Evolutionary conservation across 768 basidiomycete species (phyloP).

Genomic region (Leccinum boreale): DNA sequence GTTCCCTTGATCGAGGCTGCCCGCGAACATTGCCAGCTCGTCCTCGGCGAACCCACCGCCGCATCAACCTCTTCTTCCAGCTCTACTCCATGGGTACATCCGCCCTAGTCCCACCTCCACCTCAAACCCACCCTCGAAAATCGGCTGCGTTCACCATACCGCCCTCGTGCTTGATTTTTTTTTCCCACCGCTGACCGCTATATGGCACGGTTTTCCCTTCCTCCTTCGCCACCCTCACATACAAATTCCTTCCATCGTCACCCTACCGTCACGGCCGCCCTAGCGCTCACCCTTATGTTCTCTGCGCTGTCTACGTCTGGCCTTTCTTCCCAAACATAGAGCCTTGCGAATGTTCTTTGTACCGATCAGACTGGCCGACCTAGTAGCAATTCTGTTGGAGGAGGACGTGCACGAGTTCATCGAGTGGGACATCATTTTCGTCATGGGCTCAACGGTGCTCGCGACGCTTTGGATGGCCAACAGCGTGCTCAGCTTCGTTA

Average conservation of each 20-base stretch:
- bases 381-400: background rate
- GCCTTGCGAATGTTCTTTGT: slow-evolving; percentile 12
- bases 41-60: slow-evolving; percentile 42
- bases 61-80: slow-evolving; percentile 41
- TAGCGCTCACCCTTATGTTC: slow-evolving; percentile 16
- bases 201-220: slow-evolving; percentile 54
- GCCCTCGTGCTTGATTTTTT: slow-evolving; percentile 41
- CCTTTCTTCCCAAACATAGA: slow-evolving; percentile 7
- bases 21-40: slow-evolving; percentile 32
- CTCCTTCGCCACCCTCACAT: slow-evolving; percentile 37
- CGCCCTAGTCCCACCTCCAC: background rate
- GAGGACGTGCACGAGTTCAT: slow-evolving; percentile 36
- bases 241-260: slow-evolving; percentile 37
- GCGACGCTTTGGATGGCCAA: slow-evolving; percentile 50
- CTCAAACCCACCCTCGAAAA: slow-evolving; percentile 8
- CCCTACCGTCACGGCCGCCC: slow-evolving; percentile 16
- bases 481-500: slow-evolving; percentile 28
- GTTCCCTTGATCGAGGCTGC: slow-evolving; percentile 44
- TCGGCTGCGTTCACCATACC: slow-evolving; percentile 46
- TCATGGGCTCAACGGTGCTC: slow-evolving; percentile 37
- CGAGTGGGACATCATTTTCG: slow-evolving; percentile 49
- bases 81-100: slow-evolving; percentile 36
- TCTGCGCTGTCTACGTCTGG: slow-evolving; percentile 23
- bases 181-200: slow-evolving; percentile 41
- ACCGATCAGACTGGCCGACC: slow-evolving; percentile 4